Percentiles rank a stretch among this genome's conserved stretches.
These are phyloP conservation scores for Fraxinus platypoda DNA, from an alignment of 305 asterid genomes.

Conservation along the genomic window DNA sequence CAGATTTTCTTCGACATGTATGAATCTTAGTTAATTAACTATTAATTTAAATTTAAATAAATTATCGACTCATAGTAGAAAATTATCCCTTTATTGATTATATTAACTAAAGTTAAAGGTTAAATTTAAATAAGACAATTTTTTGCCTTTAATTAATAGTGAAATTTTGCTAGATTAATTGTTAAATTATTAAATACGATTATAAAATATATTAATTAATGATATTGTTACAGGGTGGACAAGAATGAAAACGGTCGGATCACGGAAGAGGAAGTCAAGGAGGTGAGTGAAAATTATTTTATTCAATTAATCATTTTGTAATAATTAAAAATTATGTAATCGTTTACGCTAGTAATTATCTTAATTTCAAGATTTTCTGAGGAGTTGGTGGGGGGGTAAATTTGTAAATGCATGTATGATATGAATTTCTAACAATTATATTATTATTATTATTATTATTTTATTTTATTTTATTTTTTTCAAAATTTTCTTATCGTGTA, in stretches of 20 bases:
- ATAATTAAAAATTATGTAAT: slow-evolving; percentile 22
- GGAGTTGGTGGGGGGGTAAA: slow-evolving; percentile 48
- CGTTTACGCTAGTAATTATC: neutral
- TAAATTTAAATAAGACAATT: neutral
- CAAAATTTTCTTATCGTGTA: slow-evolving; percentile 10
- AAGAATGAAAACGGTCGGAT: slow-evolving; percentile 83
- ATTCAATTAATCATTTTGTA: slow-evolving; percentile 13
- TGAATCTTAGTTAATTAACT: slow-evolving; percentile 16
- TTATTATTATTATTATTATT: no score
- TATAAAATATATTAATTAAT: neutral
- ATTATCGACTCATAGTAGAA: neutral
- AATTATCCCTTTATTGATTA: slow-evolving; percentile 5
- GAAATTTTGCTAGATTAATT: slow-evolving; percentile 4
- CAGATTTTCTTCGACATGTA: slow-evolving; percentile 65
- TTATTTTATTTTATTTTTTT: neutral
- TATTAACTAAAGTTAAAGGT: slow-evolving; percentile 20
- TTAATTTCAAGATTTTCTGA: neutral
- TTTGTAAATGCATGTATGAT: slow-evolving; percentile 14
- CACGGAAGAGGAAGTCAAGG: slow-evolving; percentile 70
- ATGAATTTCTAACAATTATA: neutral
- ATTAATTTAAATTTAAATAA: slow-evolving; percentile 3
- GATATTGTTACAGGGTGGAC: slow-evolving; percentile 59
- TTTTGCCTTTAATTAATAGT: neutral
- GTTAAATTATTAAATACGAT: slow-evolving; percentile 1
- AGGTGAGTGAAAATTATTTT: slow-evolving; percentile 37